Base-by-base conservation (phyloP, 768 basidiomycete genomes). In the Arthromyces matolae region DNA sequence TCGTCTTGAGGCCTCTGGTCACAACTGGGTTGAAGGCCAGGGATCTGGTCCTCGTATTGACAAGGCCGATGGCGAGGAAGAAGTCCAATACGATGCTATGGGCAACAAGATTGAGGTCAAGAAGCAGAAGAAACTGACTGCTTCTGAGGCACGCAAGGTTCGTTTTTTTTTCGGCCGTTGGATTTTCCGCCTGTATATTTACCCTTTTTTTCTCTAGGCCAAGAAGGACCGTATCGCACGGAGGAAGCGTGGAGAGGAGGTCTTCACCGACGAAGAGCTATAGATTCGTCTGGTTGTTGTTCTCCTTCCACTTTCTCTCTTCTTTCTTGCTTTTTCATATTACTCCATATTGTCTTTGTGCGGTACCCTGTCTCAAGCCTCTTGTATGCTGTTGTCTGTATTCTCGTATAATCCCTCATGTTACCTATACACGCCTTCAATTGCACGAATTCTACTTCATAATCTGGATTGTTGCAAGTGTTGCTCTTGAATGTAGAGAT, bases 21-120 rank as follows among this genome's bases (percentile, higher is more conserved):
- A 95, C 79, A 95, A 96, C 81, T 96, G 94, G 95, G 93, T 96
- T 63, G 96, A 98, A 72, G 96, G 96, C 39, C 96, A 99, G 70
- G 96, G 96, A 47, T 78, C 92, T 16, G 95, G 95, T 9, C 69
- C 93, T 35, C 84, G 94, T 49, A 98, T 99, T 60, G 96, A 96
- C 80, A 89, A 93, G 83, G 81, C 81, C 62, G 88, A 81, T 5
- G 94, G 86, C 41, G 91, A 91, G 58, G 94, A 96, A 53, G 91
- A 94, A 41, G 93, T 82, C 32, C 72, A 79, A 60, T 98, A 89
- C 64, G 96, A 99, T 66, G 96, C 96, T 19, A 90, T 99, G 89
- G 95, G 95, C 51, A 97, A 97, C 88, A 94, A 93, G 84, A 72
- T 93, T 55, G 89, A 89, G 53, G 67, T 33, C 57, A 89, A 84